These are phyloP conservation scores for Posidonia oceanica DNA, from an alignment of 116 monocot species.

Conservation along the genomic window DNA sequence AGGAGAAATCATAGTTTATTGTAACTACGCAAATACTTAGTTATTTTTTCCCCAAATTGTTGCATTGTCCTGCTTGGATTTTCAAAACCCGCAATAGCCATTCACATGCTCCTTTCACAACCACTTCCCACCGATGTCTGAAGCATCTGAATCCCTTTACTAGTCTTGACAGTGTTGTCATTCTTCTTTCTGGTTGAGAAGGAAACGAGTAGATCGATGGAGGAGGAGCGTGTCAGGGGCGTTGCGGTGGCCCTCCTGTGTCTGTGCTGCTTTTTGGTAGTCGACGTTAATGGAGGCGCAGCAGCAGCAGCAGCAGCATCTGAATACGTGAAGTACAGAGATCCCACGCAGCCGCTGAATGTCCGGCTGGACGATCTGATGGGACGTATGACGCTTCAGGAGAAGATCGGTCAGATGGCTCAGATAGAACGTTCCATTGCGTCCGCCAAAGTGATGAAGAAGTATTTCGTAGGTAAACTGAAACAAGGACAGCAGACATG, in stretches of 20 bases:
- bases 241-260: not conserved
- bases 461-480: slow-evolving; percentile 37
- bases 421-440: slow-evolving; percentile 56
- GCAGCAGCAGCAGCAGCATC: not conserved
- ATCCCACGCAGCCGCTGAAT: slow-evolving; percentile 40
- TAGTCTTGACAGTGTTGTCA: too few species aligned
- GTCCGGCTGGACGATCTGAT: slow-evolving; percentile 34
- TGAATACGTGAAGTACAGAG: slow-evolving; percentile 40
- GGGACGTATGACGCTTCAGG: slow-evolving; percentile 51
- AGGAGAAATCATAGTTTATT: too few species aligned
- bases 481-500: not conserved
- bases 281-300: not conserved
- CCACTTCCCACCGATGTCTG: too few species aligned
- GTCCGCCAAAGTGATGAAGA: slow-evolving; percentile 42
- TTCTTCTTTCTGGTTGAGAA: too few species aligned
- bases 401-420: slow-evolving; percentile 76
- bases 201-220: too few species aligned
- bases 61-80: too few species aligned
- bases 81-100: too few species aligned
- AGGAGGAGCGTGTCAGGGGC: too few species aligned
- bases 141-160: too few species aligned
- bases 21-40: too few species aligned
- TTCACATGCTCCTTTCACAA: too few species aligned
- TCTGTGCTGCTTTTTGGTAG: slow-evolving; percentile 11
- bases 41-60: too few species aligned